Evolutionary conservation across 805 yeast species (phyloP).

Genomic region (Brettanomyces naardenensis): DNA sequence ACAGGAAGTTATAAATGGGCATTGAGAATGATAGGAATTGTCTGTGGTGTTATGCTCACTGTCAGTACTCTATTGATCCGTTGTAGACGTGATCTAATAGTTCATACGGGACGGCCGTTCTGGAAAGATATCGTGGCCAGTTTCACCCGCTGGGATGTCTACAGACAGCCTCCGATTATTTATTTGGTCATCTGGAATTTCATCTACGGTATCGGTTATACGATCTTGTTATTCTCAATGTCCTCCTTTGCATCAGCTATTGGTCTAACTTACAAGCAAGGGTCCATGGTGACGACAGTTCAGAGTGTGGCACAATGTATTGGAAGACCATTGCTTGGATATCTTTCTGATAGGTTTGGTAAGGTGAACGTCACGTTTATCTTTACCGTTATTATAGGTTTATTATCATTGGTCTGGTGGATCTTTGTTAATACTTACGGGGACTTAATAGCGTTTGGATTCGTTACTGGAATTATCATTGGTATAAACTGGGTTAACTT

Average conservation of each 20-base stretch:
- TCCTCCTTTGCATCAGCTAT: conserved; percentile 40
- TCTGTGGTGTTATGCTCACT: conserved; percentile 17
- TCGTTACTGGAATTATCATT: conserved; percentile 35
- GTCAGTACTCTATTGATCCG: conserved; percentile 15
- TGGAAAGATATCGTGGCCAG: conserved; percentile 12
- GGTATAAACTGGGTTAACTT: conserved; percentile 38
- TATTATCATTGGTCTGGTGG: conserved; percentile 41
- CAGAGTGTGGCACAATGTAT: conserved; percentile 39
- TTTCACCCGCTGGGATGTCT: conserved; percentile 11
- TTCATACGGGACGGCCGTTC: conserved; percentile 11
- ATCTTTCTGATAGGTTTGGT: conserved; percentile 38
- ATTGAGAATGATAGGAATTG: conserved; percentile 33
- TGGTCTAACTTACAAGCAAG: conserved; percentile 40
- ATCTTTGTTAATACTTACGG: conserved; percentile 35
- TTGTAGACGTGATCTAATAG: conserved; percentile 16
- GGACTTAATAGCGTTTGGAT: conserved; percentile 34
- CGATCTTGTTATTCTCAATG: conserved; percentile 36
- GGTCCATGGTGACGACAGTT: conserved; percentile 39
- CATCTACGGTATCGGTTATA: conserved; percentile 24
- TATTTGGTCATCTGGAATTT: conserved; percentile 18
- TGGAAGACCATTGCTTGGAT: conserved; percentile 45
- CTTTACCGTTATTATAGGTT: conserved; percentile 26
- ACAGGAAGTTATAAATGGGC: conserved; percentile 39
- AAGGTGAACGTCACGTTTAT: conserved; percentile 37
- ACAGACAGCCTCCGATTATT: conserved; percentile 15